Evolutionary conservation across 257 asterid species (phyloP), one percentile per base, ranked within the genome.

Genomic region (Penstemon davidsonii): DNA sequence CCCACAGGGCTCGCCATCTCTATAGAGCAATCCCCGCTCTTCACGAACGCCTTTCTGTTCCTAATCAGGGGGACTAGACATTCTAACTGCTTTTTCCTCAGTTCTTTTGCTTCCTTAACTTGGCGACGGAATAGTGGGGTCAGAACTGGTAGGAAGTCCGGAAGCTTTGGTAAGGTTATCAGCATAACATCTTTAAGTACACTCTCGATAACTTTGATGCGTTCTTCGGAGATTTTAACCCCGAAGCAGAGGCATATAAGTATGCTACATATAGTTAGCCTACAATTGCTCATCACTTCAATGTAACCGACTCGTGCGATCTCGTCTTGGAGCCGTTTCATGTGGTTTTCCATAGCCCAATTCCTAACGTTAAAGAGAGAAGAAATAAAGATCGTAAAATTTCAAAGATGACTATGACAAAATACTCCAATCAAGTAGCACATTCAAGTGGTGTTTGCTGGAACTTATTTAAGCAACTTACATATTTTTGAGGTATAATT

Each of bases 1-100:
- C 98, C 98, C 6, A 85, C 65, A 0, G 96, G 94, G 76, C 98
- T 93, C 50, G 94, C 94, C 97, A 93, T 93, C 61, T 88, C 90
- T 0, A 81, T 18, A 15, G 70, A 56, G 19, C 55, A 61, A 8
- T 63, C 96, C 5, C 82, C 81, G 33, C 84, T 72, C 50, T 93
- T 92, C 10, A 81, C 88, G 13, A 87, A 93, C 0, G 83, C 92
- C 81, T 66, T 88, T 12, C 99, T 61, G 60, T 82, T 76, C 56
- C 89, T 78, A 3, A 93, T 67, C 66, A 93, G 62, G 9, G 99
- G 99, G 5, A 85, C 81, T 74, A 93, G 42, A 37, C 95, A 85
- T 0, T 88, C 91, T 7, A 90, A 54, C 67, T 93, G 99, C 63
- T 69, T 85, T 76, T 74, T 76, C 75, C 97, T 65, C 55, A 90